Evolutionary conservation across 1,284 basidiomycete species (phyloP).

Genomic region (Irpex rosettiformis): DNA sequence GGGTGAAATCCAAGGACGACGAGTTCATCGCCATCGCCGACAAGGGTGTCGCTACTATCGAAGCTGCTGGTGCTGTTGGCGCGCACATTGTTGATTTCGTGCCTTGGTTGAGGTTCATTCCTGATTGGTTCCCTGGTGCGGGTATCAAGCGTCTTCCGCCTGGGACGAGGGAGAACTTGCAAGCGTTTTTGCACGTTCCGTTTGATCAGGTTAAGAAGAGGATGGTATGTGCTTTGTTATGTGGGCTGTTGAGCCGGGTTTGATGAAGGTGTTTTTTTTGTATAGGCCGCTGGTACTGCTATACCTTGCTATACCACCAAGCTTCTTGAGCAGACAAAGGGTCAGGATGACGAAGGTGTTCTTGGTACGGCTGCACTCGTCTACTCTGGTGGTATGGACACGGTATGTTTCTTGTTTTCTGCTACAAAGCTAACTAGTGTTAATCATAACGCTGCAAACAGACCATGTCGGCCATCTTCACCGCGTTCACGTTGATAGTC

Average conservation of each 20-base stretch:
- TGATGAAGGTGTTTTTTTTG: neutral
- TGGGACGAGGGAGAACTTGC: neutral
- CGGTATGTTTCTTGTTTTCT: neutral
- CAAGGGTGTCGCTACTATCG: conserved; percentile 1
- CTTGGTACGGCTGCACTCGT: neutral
- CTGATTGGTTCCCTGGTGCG: neutral
- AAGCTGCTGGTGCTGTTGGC: neutral
- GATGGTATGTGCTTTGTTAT: neutral
- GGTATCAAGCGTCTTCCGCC: neutral
- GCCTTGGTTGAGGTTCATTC: neutral
- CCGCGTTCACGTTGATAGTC: neutral
- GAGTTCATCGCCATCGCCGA: neutral
- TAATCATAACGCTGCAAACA: neutral
- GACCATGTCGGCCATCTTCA: neutral
- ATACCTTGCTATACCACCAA: neutral
- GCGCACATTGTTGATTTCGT: neutral
- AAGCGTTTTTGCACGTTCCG: conserved; percentile 1
- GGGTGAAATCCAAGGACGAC: conserved; percentile 16
- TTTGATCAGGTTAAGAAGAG: neutral
- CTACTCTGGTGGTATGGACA: conserved; percentile 5
- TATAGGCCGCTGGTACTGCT: conserved; percentile 2
- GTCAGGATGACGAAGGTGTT: neutral
- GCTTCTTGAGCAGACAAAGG: neutral
- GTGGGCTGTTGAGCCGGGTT: neutral
- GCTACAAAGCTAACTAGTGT: neutral